Evolutionary conservation across 768 basidiomycete genomes (phyloP), one percentile per base, ranked within the genome.

Genomic region (Chalciporus pseudorubinellus): DNA sequence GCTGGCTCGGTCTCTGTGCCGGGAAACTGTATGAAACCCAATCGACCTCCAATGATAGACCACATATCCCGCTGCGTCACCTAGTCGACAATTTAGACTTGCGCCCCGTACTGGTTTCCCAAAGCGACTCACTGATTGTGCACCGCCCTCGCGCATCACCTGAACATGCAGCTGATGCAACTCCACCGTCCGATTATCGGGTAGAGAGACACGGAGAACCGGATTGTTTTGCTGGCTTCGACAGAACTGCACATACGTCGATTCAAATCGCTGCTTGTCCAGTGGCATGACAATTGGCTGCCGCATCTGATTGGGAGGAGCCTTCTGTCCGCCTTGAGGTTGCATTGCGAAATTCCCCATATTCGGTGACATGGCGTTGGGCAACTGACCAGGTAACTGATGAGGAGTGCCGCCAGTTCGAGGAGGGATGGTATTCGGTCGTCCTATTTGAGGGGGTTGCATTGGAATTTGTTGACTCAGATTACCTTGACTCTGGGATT

Each of bases 21-120:
- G 3, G 83, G 83, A 56, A 88, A 86, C 47, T 83, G 76, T 3
- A 83, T 75, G 59, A 84, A 81, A 16, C 81, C 83, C 67, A 90
- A 73, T 20, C 76, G 77, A n/a, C 78, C 87, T 16, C 79, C 88
- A 50, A 90, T 79, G 40, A 84, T 70, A 14, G 77, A 60, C 88
- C 87, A 89, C 51, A 74, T 54, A 29, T 87, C 85, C 42, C 77
- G 76, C 50, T 70, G 68, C 21, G 71, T 71, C 12, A 85, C 78
- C 84, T 86, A 47, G n/a, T 55, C 38, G 34, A 20, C 12, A 24
- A 40, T 39, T 39, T 39, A 50, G 34, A 20, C 46, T 58, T 61
- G 7, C 60, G 19, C 44, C 28, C 31, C 20, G 18, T 13, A 36
- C 26, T 43, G n/a, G 26, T 26, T 39, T 49, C 26, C 18, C 20